Evolutionary conservation across 176 grass and related monocot species (phyloP).

Genomic region (Raddia distichophylla): DNA sequence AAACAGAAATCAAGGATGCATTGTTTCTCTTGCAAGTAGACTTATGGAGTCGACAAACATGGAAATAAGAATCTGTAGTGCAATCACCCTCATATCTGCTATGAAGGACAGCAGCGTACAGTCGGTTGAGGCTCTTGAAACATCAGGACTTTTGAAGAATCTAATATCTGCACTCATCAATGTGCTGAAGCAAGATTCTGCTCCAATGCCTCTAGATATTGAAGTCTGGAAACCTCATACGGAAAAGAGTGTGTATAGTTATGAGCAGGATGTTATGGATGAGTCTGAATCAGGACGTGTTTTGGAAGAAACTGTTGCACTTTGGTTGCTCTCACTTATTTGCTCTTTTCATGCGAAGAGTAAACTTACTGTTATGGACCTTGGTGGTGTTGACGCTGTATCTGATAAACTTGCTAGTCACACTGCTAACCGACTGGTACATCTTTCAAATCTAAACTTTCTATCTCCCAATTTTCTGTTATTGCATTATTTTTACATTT

Average conservation of each 20-base stretch:
- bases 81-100: slow-evolving; percentile 70
- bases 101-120: slow-evolving; percentile 66
- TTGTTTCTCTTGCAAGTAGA: slow-evolving; percentile 76
- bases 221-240: slow-evolving; percentile 65
- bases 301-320: slow-evolving; percentile 75
- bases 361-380: slow-evolving; percentile 78
- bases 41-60: slow-evolving; percentile 65
- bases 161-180: slow-evolving; percentile 75
- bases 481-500: slow-evolving; percentile 29
- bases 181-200: slow-evolving; percentile 74
- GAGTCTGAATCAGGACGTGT: slow-evolving; percentile 58
- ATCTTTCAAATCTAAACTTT: slow-evolving; percentile 39
- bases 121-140: slow-evolving; percentile 63
- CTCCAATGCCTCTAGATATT: slow-evolving; percentile 60
- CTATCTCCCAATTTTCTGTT: slow-evolving; percentile 18
- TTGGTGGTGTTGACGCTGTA: slow-evolving; percentile 68
- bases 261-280: slow-evolving; percentile 63
- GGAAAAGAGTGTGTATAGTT: slow-evolving; percentile 59
- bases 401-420: slow-evolving; percentile 83
- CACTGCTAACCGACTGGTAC: slow-evolving; percentile 66
- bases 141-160: slow-evolving; percentile 63
- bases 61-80: slow-evolving; percentile 78
- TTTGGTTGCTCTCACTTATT: slow-evolving; percentile 83
- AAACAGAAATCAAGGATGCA: slow-evolving; percentile 64
- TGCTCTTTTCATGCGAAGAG: slow-evolving; percentile 65